phyloP scores from a whole-genome alignment of 2,329 filamentous ascomycete genomes.

The Orbilia oligospora region DNA sequence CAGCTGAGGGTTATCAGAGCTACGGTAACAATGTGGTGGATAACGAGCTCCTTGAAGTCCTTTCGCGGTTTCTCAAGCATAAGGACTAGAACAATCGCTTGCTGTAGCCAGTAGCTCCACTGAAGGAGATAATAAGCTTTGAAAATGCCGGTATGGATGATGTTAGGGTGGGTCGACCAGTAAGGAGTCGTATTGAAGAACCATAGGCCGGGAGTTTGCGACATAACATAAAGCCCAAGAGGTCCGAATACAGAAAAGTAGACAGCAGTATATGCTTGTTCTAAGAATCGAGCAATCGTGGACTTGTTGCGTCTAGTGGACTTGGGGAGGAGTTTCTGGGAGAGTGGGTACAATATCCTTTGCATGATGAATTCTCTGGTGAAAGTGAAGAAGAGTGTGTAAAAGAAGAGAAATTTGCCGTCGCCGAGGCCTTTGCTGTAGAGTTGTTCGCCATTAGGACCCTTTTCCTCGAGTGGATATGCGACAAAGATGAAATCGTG shows the following conservation, averaged over 20 bases:
- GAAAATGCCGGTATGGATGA: slow-evolving; percentile 82
- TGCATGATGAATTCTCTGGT: slow-evolving; percentile 98
- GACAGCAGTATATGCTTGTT: slow-evolving; percentile 92
- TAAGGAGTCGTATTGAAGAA: slow-evolving; percentile 87
- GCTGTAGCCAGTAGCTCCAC: slow-evolving; percentile 95
- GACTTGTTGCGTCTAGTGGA: slow-evolving; percentile 71
- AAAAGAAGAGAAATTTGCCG: slow-evolving; percentile 88
- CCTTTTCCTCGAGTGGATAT: slow-evolving; percentile 76
- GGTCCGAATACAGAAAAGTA: slow-evolving; percentile 90
- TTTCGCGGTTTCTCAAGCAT: slow-evolving; percentile 93
- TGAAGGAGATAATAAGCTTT: slow-evolving; percentile 98
- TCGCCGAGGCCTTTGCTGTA: slow-evolving; percentile 93
- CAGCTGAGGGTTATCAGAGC: slow-evolving; percentile 88
- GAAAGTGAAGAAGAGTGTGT: slow-evolving; percentile 89
- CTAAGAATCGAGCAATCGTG: slow-evolving; percentile 94
- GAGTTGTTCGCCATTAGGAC: slow-evolving; percentile 42
- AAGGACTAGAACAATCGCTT: slow-evolving; percentile 87
- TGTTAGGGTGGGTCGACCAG: slow-evolving; percentile 90
- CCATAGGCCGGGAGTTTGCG: slow-evolving; percentile 90
- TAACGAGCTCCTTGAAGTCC: slow-evolving; percentile 93
- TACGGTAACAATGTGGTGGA: slow-evolving; percentile 91
- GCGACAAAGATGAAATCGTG: slow-evolving; percentile 89
- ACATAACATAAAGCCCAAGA: slow-evolving; percentile 91
- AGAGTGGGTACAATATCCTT: slow-evolving; percentile 83
- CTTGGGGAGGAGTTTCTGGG: slow-evolving; percentile 69